Evolutionary conservation across 2,329 filamentous ascomycete genomes (phyloP), one percentile per base, ranked within the genome.

Genomic region (Exutisphaerella laricina): DNA sequence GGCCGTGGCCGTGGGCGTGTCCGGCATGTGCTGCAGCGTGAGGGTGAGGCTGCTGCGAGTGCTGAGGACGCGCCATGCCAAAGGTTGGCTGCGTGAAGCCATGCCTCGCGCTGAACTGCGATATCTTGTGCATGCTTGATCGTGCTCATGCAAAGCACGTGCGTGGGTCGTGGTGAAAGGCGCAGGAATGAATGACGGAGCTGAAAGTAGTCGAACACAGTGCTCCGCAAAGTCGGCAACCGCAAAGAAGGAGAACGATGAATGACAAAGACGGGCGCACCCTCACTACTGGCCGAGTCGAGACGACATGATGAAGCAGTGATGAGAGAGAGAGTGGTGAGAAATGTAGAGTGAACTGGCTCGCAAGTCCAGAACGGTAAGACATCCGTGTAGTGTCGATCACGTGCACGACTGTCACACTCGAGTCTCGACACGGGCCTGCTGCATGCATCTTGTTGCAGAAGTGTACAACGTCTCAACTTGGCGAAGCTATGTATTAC

Each of bases 51-150:
- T 26, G 23, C 12, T 26, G 23, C 12, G 47, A 23, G 66, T 53
- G 61, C n/a, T 75, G 75, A 56, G 75, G 74, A 59, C 76, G 68
- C 46, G 75, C 77, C 70, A 78, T 79, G 61, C 75, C 74, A 66
- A 82, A 82, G 63, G 75, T 74, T 61, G 55, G 51, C 52, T 78
- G 78, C 57, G 77, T 77, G 75, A 82, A 80, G 64, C 79, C 79
- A 76, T 80, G 77, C 59, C 78, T 75, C 65, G 78, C 78, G 60
- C 78, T 81, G 64, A 82, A 80, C 69, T 80, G 80, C 61, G 75
- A 76, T 63, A 82, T 80, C 67, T 80, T 81, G 69, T 82, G 79
- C 79, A 82, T 82, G 63, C 58, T 50, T 42, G 45, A 28, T 30
- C 39, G 44, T 25, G 35, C 35, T 38, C 48, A 51, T 49, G 43